Percentiles rank a stretch among this genome's conserved stretches.
Evolutionary conservation across 441 rosid genomes (phyloP).

Genomic region (Gossypium lobatum): DNA sequence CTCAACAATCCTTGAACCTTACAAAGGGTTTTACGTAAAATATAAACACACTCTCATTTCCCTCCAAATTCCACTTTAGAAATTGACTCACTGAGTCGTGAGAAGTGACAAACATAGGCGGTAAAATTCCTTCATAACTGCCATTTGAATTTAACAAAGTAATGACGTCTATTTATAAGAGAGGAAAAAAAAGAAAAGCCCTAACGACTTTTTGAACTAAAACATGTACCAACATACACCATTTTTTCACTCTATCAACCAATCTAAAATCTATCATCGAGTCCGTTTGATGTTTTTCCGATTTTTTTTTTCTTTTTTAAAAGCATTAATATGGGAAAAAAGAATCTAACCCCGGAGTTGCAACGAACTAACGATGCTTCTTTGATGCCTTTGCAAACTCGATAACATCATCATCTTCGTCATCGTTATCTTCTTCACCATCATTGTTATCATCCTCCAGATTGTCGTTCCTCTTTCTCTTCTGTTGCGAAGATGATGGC

Average conservation of each 20-base stretch:
- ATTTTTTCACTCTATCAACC: conserved; percentile 14
- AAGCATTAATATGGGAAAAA: conserved; percentile 5
- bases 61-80: conserved; percentile 16
- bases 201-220: conserved; percentile 42
- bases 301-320: too few species aligned
- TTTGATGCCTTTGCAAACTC: conserved; percentile 30
- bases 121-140: conserved; percentile 27
- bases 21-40: too few species aligned
- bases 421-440: conserved; percentile 27
- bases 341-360: background rate
- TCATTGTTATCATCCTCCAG: conserved; percentile 23
- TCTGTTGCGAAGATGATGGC: conserved; percentile 36
- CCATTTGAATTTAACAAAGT: conserved; percentile 30
- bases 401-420: conserved; percentile 30
- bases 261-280: conserved; percentile 16
- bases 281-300: too few species aligned
- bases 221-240: conserved; percentile 13
- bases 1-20: too few species aligned
- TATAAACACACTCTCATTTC: background rate
- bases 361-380: conserved; percentile 33
- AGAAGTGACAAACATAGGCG: conserved; percentile 17
- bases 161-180: conserved; percentile 25
- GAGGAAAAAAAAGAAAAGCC: conserved; percentile 17
- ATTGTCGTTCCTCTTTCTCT: conserved; percentile 47
- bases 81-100: background rate